Evolutionary conservation across 1,139 yeast genomes (phyloP).

Genomic region (Taphrina betulina): DNA sequence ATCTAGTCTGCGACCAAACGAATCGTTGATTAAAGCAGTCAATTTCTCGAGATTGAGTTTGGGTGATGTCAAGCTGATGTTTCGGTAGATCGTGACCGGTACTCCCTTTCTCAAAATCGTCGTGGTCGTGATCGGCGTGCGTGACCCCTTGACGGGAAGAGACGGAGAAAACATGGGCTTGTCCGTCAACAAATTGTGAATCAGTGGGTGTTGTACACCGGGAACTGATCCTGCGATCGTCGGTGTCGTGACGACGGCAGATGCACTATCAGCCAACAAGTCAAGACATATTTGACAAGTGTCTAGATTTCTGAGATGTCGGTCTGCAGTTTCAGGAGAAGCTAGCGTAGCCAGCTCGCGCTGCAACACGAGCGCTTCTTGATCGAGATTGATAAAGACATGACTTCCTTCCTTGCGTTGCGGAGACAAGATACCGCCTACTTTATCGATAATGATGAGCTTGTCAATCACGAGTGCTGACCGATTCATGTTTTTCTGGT

Average conservation of each 20-base stretch:
- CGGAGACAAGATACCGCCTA: constrained; percentile 87
- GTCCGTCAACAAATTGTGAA: constrained; percentile 86
- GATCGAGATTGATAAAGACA: constrained; percentile 79
- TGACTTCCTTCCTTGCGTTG: constrained; percentile 76
- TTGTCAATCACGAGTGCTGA: constrained; percentile 58
- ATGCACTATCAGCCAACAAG: constrained; percentile 51
- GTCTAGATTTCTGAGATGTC: constrained; percentile 57
- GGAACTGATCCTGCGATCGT: constrained; percentile 46
- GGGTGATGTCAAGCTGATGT: constrained; percentile 40
- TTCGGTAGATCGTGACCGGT: constrained; percentile 55
- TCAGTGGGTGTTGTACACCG: constrained; percentile 47
- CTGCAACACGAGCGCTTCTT: constrained; percentile 68
- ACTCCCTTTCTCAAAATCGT: constrained; percentile 79
- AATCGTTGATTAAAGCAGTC: constrained; percentile 65
- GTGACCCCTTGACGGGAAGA: constrained; percentile 60
- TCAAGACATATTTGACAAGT: constrained; percentile 54
- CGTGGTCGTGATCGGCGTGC: constrained; percentile 68
- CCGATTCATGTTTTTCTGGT: not conserved
- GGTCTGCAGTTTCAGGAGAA: constrained; percentile 48
- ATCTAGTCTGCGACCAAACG: constrained; percentile 71
- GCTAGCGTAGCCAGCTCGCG: constrained; percentile 52
- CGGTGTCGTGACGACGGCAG: constrained; percentile 58
- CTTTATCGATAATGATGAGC: constrained; percentile 69
- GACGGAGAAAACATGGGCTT: constrained; percentile 92
- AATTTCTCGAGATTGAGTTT: constrained; percentile 60